Percentiles rank a stretch among this genome's conserved stretches.
Evolutionary conservation across 805 yeast genomes (phyloP).

Genomic region (Yarrowia divulgata): DNA sequence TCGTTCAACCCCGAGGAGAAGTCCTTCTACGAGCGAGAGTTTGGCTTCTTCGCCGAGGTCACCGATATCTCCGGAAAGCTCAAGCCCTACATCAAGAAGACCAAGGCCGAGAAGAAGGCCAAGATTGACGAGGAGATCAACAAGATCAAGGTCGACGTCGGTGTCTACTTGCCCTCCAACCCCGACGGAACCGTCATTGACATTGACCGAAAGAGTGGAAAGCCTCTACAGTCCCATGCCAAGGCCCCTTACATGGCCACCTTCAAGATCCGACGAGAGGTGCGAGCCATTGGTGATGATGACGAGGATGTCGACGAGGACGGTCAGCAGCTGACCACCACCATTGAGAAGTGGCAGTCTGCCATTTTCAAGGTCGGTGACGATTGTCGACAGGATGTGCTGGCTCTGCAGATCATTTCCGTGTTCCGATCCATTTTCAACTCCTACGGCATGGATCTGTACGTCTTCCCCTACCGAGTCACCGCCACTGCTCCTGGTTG

Average conservation of each 20-base stretch:
- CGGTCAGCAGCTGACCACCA: conserved; percentile 42
- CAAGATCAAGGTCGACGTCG: conserved; percentile 71
- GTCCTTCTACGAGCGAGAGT: conserved; percentile 79
- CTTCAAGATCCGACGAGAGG: conserved; percentile 76
- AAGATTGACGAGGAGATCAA: conserved; percentile 97
- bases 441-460: conserved; percentile 85
- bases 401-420: conserved; percentile 90
- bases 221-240: conserved; percentile 96
- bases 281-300: conserved; percentile 51
- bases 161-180: conserved; percentile 92
- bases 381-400: conserved; percentile 96
- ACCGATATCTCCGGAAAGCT: conserved; percentile 93
- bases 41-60: conserved; percentile 86
- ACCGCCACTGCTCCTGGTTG: conserved; percentile 99
- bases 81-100: conserved; percentile 90
- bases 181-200: conserved; percentile 96
- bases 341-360: conserved; percentile 80
- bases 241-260: conserved; percentile 99
- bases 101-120: conserved; percentile 94
- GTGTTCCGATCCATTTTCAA: conserved; percentile 92
- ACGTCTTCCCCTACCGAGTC: conserved; percentile 91
- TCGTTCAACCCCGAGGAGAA: conserved; percentile 68
- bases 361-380: conserved; percentile 99
- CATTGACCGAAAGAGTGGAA: conserved; percentile 89
- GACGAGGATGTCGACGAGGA: conserved; percentile 46